Conservation (phyloP, 805 yeast species). For the Myxozyma neotropica region DNA sequence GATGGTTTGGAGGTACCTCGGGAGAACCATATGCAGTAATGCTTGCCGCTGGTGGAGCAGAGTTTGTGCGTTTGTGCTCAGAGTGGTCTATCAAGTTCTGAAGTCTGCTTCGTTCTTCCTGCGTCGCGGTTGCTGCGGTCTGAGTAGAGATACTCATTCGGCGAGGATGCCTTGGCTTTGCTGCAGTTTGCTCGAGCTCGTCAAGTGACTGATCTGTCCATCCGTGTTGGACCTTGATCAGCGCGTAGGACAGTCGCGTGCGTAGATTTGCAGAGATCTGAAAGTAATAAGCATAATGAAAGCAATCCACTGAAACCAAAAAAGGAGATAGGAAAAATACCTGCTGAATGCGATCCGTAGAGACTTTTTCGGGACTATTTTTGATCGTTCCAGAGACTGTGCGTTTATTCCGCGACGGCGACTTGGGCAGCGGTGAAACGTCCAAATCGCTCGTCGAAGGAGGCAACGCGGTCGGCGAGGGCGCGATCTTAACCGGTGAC, state of each 20-base stretch:
- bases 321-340: not conserved
- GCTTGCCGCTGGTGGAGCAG: not conserved
- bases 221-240: conserved; percentile 39
- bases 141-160: conserved; percentile 1
- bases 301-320: no score
- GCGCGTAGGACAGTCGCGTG: conserved; percentile 39
- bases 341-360: conserved; percentile 20
- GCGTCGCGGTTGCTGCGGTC: not conserved
- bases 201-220: conserved; percentile 35
- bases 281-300: not conserved
- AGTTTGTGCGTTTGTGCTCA: conserved; percentile 9
- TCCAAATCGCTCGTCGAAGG: not conserved
- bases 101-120: not conserved
- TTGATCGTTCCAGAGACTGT: conserved; percentile 24
- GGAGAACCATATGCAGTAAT: not conserved
- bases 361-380: conserved; percentile 1
- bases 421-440: not conserved
- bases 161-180: not conserved
- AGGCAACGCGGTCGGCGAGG: no score
- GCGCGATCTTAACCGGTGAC: not conserved
- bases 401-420: conserved; percentile 19
- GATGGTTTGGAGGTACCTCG: not conserved
- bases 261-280: conserved; percentile 36
- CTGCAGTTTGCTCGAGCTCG: conserved; percentile 30
- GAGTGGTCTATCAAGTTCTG: not conserved